A percentile compares a stretch with the other conserved stretches of the same genome.
phyloP scores from a whole-genome alignment of 2,329 filamentous ascomycete genomes.

The Rhytidhysteron rufulum region DNA sequence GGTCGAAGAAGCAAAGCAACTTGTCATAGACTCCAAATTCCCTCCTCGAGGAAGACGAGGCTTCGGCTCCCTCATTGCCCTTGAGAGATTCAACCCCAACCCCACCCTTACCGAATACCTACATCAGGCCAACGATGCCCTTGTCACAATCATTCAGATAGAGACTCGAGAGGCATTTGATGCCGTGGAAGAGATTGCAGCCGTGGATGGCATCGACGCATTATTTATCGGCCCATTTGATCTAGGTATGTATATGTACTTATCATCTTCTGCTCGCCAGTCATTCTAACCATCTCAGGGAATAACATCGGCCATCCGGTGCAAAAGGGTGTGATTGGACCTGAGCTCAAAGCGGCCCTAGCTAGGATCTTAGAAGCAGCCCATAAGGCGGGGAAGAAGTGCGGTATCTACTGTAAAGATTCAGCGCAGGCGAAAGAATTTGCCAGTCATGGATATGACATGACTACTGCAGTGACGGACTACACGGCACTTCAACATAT shows the following conservation, averaged over 20 bases:
- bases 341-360: conserved; percentile 51
- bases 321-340: conserved; percentile 43
- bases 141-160: conserved; percentile 50
- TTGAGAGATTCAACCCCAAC: conserved; percentile 44
- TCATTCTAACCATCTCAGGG: no score
- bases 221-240: conserved; percentile 55
- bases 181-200: conserved; percentile 46
- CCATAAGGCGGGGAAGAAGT: conserved; percentile 49
- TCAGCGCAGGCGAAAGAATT: conserved; percentile 51
- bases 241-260: no score
- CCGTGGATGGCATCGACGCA: conserved; percentile 51
- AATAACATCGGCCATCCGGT: conserved; percentile 56
- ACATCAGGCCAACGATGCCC: conserved; percentile 51
- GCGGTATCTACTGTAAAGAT: conserved; percentile 53
- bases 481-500: no score
- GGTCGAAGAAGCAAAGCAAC: conserved; percentile 49
- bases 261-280: no score
- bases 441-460: conserved; percentile 53
- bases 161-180: conserved; percentile 41
- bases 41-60: conserved; percentile 52
- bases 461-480: conserved; percentile 48
- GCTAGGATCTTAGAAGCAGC: conserved; percentile 50
- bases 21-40: conserved; percentile 54
- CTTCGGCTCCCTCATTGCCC: conserved; percentile 54
- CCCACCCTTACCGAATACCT: conserved; percentile 48